Evolutionary conservation across 2,329 filamentous ascomycete species (phyloP).

Genomic region (Cordyceps cateniannulata): DNA sequence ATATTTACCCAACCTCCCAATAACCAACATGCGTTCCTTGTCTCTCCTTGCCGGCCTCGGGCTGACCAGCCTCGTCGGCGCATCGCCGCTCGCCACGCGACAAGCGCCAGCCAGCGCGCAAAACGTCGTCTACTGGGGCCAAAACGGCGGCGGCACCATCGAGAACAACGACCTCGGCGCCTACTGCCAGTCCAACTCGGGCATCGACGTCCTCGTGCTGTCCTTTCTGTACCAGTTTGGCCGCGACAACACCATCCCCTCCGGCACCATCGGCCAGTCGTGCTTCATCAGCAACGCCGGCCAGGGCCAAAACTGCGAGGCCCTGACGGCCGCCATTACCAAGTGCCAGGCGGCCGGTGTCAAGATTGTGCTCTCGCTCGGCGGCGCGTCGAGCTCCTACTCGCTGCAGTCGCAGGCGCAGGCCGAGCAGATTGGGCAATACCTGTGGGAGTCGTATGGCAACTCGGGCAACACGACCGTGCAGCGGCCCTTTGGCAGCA

Average conservation of each 20-base stretch:
- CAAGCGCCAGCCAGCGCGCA: conserved; percentile 18
- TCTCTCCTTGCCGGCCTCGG: conserved; percentile 13
- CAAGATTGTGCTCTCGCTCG: conserved; percentile 16
- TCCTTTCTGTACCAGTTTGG: conserved; percentile 36
- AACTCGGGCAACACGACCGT: conserved; percentile 12
- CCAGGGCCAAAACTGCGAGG: conserved; percentile 23
- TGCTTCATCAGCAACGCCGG: conserved; percentile 29
- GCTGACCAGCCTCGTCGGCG: conserved; percentile 15
- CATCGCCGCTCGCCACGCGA: conserved; percentile 11
- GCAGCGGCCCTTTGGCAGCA: conserved; percentile 17
- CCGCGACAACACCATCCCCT: conserved; percentile 26
- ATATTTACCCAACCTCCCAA: not conserved
- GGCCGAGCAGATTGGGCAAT: conserved; percentile 19
- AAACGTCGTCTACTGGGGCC: conserved; percentile 27
- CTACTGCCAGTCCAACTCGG: conserved; percentile 31
- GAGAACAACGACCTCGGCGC: conserved; percentile 30
- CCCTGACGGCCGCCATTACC: conserved; percentile 16
- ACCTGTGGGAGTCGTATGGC: conserved; percentile 20
- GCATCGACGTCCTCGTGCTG: conserved; percentile 37
- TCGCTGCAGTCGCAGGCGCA: conserved; percentile 15
- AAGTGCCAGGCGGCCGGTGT: conserved; percentile 19
- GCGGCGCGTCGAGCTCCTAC: conserved; percentile 17
- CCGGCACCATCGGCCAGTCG: conserved; percentile 33
- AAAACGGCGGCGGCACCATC: conserved; percentile 21
- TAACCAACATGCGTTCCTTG: conserved; percentile 14